Evolutionary conservation across 345 rosid genomes (phyloP), one percentile per base, ranked within the genome.

Genomic region (Citropsis articulata): DNA sequence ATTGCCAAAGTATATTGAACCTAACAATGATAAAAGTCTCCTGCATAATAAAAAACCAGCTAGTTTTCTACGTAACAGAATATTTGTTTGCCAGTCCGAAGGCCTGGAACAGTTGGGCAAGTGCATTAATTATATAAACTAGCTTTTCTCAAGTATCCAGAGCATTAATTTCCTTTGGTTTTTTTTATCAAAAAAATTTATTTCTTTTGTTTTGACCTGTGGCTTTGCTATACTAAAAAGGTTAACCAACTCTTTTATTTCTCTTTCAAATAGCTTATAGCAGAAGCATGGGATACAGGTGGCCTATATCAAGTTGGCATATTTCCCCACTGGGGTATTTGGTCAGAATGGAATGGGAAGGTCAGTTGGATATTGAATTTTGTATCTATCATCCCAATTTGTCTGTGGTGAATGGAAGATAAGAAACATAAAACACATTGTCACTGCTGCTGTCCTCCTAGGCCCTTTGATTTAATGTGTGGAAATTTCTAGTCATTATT

Each of bases 341-440:
- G 99, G 99, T 95, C 97, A 21, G 99, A 95, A 78, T 95, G 98
- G 99, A 95, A 95, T 81, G 99, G 99, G 73, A 95, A 95, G 98
- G 99, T 95, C 66, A 81, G 91, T 81, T 56, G 63, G 77, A 69
- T 78, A 64, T 63, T 66, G 9, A 35, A 22, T 30, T 73, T 16
- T 71, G 62, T 7, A 53, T 76, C 55, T 70, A 14, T 50, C 31
- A 45, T 40, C 59, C 35, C 63, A 28, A 48, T 67, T 42, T 19
- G 35, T 40, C 64, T 65, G 25, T 67, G 30, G 9, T 55, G 24
- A 69, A 45, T 61, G 27, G 61, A 48, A 45, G 59, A 74, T 42
- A 56, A 61, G n/a, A 9, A 31, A 74, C 42, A 13, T 27, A 40
- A 42, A 42, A 40, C 35, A 3, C 57, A 40, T 40, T 7, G 40